Conservation (phyloP, 164 flowering plant genomes). For the Warburgia ugandensis region DNA sequence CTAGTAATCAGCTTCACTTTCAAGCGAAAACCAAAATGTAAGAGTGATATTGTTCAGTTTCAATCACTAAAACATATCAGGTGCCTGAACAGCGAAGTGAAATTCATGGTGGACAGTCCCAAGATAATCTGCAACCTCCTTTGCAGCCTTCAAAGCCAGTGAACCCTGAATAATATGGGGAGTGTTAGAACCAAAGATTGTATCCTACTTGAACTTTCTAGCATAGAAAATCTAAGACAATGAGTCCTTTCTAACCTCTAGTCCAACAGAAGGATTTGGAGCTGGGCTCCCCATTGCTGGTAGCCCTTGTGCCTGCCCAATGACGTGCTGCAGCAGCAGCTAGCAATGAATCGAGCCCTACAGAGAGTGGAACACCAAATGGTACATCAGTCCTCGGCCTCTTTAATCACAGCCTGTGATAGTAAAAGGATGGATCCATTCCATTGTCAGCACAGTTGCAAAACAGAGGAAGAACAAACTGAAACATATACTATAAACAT, state of each 20-base stretch:
- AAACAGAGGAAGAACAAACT: too few relatives aligned
- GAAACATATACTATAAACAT: too few relatives aligned
- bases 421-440: not conserved
- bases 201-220: too few relatives aligned
- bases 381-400: conserved; percentile 98
- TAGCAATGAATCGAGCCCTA: conserved; percentile 85
- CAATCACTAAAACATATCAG: not conserved
- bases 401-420: conserved; percentile 75
- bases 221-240: not conserved
- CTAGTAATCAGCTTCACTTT: conserved; percentile 1
- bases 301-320: conserved; percentile 74
- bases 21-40: too few relatives aligned
- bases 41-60: too few relatives aligned
- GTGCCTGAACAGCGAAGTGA: conserved; percentile 86
- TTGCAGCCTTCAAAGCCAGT: conserved; percentile 88
- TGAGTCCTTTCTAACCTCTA: conserved; percentile 55
- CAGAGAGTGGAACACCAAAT: conserved; percentile 84
- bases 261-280: conserved; percentile 95
- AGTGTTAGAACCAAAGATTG: too few relatives aligned
- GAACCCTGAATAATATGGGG: too few relatives aligned
- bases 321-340: conserved; percentile 81
- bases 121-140: conserved; percentile 88
- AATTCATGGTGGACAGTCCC: conserved; percentile 94
- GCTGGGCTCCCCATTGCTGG: conserved; percentile 87
- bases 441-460: too few relatives aligned